Evolutionary conservation across 768 basidiomycete genomes (phyloP).

Genomic region (Mycena amicta): DNA sequence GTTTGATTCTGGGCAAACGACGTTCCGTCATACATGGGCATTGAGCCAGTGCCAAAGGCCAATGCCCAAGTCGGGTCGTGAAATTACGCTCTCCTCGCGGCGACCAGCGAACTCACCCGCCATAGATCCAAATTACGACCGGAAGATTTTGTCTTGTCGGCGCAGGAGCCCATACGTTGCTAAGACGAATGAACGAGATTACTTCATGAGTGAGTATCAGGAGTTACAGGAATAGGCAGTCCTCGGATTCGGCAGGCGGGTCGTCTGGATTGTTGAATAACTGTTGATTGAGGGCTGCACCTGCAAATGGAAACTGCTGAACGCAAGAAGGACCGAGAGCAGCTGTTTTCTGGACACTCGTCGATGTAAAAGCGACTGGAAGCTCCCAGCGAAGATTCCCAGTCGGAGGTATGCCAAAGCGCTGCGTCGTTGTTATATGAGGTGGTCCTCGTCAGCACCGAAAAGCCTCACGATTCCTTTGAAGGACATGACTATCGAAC

Average conservation of each 20-base stretch:
- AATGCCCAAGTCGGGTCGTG: neutral
- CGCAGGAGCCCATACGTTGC: slow-evolving; percentile 7
- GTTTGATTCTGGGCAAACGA: slow-evolving; percentile 10
- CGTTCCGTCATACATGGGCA: slow-evolving; percentile 12
- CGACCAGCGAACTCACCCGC: neutral
- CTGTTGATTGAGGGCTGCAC: neutral
- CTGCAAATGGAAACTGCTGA: slow-evolving; percentile 10
- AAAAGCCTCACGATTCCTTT: slow-evolving; percentile 4
- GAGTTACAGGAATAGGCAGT: slow-evolving; percentile 14
- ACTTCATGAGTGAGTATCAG: neutral
- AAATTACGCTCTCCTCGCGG: neutral
- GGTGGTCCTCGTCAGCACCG: neutral
- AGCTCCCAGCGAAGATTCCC: slow-evolving; percentile 13
- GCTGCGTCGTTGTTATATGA: neutral
- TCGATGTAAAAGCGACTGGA: slow-evolving; percentile 7
- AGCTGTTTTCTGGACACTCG: neutral
- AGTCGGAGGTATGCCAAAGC: slow-evolving; percentile 9
- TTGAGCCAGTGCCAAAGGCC: slow-evolving; percentile 8
- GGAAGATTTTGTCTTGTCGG: neutral
- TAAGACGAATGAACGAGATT: neutral
- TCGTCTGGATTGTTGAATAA: slow-evolving; percentile 11
- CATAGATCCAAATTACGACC: slow-evolving; percentile 10
- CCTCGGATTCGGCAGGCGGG: slow-evolving; percentile 16
- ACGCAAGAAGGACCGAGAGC: slow-evolving; percentile 11
- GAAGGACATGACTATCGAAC: slow-evolving; percentile 4